phyloP scores from a whole-genome alignment of 192 early-diverging fungal genomes.

The Coemansia sp. region DNA sequence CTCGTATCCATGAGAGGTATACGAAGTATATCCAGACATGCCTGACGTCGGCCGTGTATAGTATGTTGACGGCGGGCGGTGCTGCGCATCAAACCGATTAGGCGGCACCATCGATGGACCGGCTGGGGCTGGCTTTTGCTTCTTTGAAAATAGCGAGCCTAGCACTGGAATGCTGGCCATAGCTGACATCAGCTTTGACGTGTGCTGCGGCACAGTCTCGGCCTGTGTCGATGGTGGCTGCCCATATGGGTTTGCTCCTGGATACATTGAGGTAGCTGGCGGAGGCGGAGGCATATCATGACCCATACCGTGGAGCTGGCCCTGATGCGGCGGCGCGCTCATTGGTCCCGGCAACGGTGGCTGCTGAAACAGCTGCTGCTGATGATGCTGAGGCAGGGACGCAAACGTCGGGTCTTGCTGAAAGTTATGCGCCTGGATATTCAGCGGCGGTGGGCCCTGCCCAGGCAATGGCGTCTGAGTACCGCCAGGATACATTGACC shows the following conservation, averaged over 20 bases:
- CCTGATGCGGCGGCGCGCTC: slow-evolving; percentile 12
- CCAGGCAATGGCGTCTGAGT: slow-evolving; percentile 37
- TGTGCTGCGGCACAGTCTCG: neutral
- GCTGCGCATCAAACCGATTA: slow-evolving; percentile 12
- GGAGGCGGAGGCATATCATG: slow-evolving; percentile 5
- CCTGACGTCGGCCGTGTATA: slow-evolving; percentile 13
- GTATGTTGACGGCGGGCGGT: slow-evolving; percentile 5
- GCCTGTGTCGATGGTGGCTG: slow-evolving; percentile 1
- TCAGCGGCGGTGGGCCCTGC: slow-evolving; percentile 9
- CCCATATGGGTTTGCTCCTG: neutral
- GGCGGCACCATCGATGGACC: neutral
- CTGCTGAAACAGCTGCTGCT: slow-evolving; percentile 3
- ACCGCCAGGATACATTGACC: slow-evolving; percentile 11
- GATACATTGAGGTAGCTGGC: neutral
- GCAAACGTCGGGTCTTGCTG: slow-evolving; percentile 12
- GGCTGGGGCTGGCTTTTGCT: slow-evolving; percentile 6
- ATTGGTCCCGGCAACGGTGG: slow-evolving; percentile 3
- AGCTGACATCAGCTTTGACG: slow-evolving; percentile 38
- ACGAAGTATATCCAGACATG: slow-evolving; percentile 16
- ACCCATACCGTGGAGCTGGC: slow-evolving; percentile 8
- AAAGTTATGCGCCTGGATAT: slow-evolving; percentile 10
- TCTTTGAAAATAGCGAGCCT: slow-evolving; percentile 37
- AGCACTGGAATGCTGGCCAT: slow-evolving; percentile 43
- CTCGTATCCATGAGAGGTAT: slow-evolving; percentile 14
- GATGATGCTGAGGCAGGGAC: slow-evolving; percentile 22